Base-by-base conservation (phyloP, 2,329 filamentous ascomycete species). In the Talaromyces marneffei region DNA sequence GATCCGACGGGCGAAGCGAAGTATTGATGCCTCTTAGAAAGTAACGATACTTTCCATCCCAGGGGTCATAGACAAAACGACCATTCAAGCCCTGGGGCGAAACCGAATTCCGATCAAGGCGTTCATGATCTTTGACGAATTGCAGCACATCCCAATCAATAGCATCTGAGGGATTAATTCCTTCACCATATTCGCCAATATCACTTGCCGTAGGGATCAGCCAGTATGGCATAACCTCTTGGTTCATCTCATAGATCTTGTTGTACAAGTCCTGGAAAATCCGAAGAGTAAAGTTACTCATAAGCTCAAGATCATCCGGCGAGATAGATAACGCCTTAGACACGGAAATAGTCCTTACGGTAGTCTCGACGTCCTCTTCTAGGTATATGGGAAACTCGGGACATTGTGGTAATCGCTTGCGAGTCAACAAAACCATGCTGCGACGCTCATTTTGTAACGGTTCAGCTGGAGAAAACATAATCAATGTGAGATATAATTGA, bases 241-340 rank as follows among this genome's bases (percentile, higher is more conserved):
- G 67, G 16, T 85, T 80, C 0, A 83, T 78, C 54, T 89, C 85
- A 68, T 91, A 99, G 2, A 82, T 80, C 72, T 99, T 99, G 73
- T 92, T 93, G 77, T 96, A 97, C 0, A 97, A 79, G 66, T 97
- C 91, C 16, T 84, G 78, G 72, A 95, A 97, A 0, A 95, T 74
- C 4, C 83, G 81, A 42, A 95, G 76, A 0, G 90, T 96, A 71
- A 94, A 96, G 0, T 73, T 74, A 0, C 85, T 86, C n/a, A 97
- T 71, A 1, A 78, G 72, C 0, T 82, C 74, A 0, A 91, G 65
- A 0, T 77, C 66, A 0, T 76, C 72, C 0, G 85, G 65, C 7
- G 66, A 65, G 12, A 75, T 50, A 16, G 60, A 20, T 0, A 73
- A 66, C 0, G 79, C 69, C 0, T 64, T 67, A 0, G 68, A 57